Evolutionary conservation across 768 basidiomycete genomes (phyloP), one percentile per base, ranked within the genome.

Genomic region (Rhizopogon rudus): DNA sequence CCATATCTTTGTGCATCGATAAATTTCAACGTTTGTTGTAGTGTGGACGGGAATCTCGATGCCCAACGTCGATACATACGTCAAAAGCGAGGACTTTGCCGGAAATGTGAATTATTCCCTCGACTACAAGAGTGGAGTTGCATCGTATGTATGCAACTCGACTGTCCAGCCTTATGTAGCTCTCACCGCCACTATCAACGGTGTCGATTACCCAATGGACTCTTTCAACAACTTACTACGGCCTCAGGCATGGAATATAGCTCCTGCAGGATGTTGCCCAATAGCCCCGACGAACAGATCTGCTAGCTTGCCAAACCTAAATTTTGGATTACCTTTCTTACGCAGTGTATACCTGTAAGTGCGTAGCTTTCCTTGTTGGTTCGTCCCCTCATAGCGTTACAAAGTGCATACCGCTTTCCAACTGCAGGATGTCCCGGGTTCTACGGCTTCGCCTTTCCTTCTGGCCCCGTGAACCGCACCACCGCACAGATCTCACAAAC

Each of bases 381-480:
- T 44, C 9, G 2, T 29, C 28, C 16, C 16, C 25, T 44, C 17
- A 43, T 25, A 22, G 16, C 16, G 28, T n/a, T 49, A 12, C 44
- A 14, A 41, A 67, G 65, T 44, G 65, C 67, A 4, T 67, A 68
- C 35, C 66, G 66, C 22, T 67, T 67, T 43, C 67, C 62, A 14
- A 67, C 65, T 28, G 62, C 41, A 22, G 55, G 51, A 22, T 68
- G 67, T 44, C 65, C 66, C 8, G 67, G 60, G 40, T 68, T 56
- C 56, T 67, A 64, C 31, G 60, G 62, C 17, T 67, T 67, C 28
- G 65, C 65, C 5, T 68, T 68, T 37, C 66, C 60, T 2, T 65
- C 66, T 2, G 60, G 64, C 41, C 49, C 59, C 5, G n/a, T 63
- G 37, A 65, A 66, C 35, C 56, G 57, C 14, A 67, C 64, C 2